Conservation (phyloP, 1,139 yeast species). For the Fermentozyma sake region DNA sequence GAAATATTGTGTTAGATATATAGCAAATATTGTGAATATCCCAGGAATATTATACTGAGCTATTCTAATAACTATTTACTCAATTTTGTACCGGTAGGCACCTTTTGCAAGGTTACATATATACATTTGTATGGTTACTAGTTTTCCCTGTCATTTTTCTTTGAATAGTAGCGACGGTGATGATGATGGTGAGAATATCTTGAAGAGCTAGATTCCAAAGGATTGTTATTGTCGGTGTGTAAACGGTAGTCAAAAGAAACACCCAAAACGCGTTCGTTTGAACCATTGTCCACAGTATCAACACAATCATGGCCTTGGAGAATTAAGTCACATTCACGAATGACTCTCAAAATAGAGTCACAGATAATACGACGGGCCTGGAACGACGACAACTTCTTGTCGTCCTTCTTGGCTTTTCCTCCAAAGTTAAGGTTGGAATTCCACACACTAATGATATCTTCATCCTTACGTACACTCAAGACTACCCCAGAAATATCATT, state of each 20-base stretch:
- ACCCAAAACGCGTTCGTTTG: slow-evolving; percentile 39
- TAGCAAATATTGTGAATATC: too few relatives aligned
- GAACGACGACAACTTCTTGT: slow-evolving; percentile 37
- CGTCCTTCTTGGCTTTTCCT: slow-evolving; percentile 17
- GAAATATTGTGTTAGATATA: too few relatives aligned
- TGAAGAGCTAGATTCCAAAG: slow-evolving; percentile 9
- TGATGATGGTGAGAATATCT: too few relatives aligned
- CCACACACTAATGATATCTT: slow-evolving; percentile 52
- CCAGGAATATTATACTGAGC: too few relatives aligned
- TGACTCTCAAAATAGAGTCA: slow-evolving; percentile 42
- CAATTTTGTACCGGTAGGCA: too few relatives aligned
- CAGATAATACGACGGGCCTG: slow-evolving; percentile 48
- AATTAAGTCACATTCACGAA: slow-evolving; percentile 48
- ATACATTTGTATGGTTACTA: too few relatives aligned
- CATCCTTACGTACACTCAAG: slow-evolving; percentile 45
- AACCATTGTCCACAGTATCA: slow-evolving; percentile 29
- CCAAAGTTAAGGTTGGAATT: slow-evolving; percentile 42
- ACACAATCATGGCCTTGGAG: slow-evolving; percentile 29
- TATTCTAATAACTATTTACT: too few relatives aligned
- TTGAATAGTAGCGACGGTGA: too few relatives aligned
- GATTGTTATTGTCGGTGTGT: slow-evolving; percentile 34
- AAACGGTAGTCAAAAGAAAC: slow-evolving; percentile 45
- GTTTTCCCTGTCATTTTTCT: slow-evolving; percentile 5
- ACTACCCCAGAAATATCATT: slow-evolving; percentile 51
- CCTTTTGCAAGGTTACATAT: too few relatives aligned